These are phyloP conservation scores for Pascua sp. DNA, from an alignment of 1,284 basidiomycete species.

Conservation along the genomic window DNA sequence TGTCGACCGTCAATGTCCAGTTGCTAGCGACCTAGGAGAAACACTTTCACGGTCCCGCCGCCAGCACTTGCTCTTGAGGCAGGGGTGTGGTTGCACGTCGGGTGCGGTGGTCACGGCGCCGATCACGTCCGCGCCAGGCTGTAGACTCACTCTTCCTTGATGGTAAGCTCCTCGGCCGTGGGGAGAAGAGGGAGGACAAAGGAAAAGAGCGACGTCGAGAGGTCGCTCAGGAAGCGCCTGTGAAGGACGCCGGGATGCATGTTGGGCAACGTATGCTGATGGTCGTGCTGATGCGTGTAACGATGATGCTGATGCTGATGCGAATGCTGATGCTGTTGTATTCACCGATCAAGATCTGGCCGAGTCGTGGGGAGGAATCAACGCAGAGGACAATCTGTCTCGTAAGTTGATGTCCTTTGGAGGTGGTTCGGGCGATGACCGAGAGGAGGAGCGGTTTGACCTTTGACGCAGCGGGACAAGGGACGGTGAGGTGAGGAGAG, in stretches of 20 bases:
- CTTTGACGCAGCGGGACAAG: not conserved
- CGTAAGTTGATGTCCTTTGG: no score
- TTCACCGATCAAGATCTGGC: not conserved
- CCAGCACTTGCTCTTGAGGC: no score
- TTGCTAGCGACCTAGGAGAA: not conserved
- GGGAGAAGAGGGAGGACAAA: conserved; percentile 85
- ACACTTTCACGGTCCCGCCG: no score
- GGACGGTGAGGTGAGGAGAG: not conserved
- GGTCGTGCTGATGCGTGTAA: not conserved
- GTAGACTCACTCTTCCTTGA: conserved; percentile 73
- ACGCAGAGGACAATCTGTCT: not conserved
- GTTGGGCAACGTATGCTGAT: conserved; percentile 6
- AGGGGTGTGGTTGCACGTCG: no score
- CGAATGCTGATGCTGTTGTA: not conserved
- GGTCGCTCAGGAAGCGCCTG: conserved; percentile 48
- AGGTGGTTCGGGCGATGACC: no score
- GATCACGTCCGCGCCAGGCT: no score
- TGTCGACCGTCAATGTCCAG: conserved; percentile 10
- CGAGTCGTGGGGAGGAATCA: not conserved
- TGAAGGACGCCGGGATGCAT: conserved; percentile 47
- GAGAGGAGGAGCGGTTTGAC: no score
- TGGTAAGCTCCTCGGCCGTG: conserved; percentile 78
- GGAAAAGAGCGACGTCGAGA: conserved; percentile 50
- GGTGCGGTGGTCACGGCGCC: no score
- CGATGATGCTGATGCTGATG: not conserved